phyloP scores from a whole-genome alignment of 805 yeast species.

The Komagataella pastoris region DNA sequence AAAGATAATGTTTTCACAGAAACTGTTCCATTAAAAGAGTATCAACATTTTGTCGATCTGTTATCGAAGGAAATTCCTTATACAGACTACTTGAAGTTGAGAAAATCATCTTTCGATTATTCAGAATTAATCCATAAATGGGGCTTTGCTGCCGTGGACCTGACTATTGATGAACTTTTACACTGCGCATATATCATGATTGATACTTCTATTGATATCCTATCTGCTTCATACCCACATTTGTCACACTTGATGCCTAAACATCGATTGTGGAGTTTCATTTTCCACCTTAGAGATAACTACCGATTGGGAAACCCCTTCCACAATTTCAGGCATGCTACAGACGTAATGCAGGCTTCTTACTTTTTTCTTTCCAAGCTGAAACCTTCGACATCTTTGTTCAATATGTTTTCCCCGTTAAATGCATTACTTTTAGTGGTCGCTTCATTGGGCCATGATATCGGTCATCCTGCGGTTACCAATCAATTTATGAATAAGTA shows the following conservation, averaged over 20 bases:
- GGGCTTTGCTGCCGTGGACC: constrained; percentile 61
- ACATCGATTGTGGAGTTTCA: constrained; percentile 41
- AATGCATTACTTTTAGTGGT: constrained; percentile 42
- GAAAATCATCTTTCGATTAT: constrained; percentile 10
- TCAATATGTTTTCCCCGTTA: not conserved
- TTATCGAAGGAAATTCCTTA: constrained; percentile 18
- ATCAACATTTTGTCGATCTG: constrained; percentile 8
- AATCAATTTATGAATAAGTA: constrained; percentile 52
- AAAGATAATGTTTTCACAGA: not conserved
- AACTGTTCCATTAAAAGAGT: constrained; percentile 2
- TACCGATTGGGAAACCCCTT: constrained; percentile 81
- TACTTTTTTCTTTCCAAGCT: constrained; percentile 36
- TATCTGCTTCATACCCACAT: constrained; percentile 1
- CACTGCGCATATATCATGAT: constrained; percentile 47
- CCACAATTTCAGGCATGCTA: constrained; percentile 92
- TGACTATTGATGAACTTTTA: constrained; percentile 51
- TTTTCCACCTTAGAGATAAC: constrained; percentile 59
- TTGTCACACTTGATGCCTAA: constrained; percentile 1
- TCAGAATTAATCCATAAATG: constrained; percentile 37
- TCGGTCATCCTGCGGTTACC: constrained; percentile 95
- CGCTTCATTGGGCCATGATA: constrained; percentile 89
- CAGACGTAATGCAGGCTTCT: constrained; percentile 88
- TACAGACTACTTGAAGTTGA: constrained; percentile 10
- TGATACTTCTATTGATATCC: not conserved
- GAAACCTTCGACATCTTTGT: not conserved